Percentiles rank a stretch among this genome's conserved stretches.
phyloP scores from a whole-genome alignment of 768 basidiomycete species.

The Glaciozyma antarctica region DNA sequence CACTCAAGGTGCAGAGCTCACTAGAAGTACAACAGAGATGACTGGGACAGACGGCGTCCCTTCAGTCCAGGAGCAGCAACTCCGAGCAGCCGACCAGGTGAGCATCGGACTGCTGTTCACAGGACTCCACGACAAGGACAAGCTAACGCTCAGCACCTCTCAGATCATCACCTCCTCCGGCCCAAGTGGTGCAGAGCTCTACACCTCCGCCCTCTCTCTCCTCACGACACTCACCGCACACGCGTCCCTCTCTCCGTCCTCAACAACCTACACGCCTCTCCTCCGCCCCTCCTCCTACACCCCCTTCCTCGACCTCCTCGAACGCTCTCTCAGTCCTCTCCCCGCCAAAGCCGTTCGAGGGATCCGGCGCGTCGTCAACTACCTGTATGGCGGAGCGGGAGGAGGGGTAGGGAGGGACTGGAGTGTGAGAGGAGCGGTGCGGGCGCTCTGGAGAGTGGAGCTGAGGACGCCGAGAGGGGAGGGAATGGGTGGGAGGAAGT shows the following conservation, averaged over 20 bases:
- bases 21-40: neutral
- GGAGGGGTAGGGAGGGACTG: slow-evolving; percentile 4
- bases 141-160: neutral
- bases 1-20: neutral
- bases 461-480: neutral
- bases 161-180: neutral
- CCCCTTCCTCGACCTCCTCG: slow-evolving; percentile 19
- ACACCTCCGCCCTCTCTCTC: slow-evolving; percentile 9
- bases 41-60: no score
- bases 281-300: slow-evolving; percentile 6
- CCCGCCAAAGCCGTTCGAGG: neutral
- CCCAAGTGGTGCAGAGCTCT: neutral
- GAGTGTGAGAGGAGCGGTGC: slow-evolving; percentile 8
- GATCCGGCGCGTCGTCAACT: neutral
- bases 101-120: neutral
- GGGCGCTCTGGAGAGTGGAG: slow-evolving; percentile 4
- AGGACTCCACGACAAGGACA: neutral
- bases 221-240: slow-evolving; percentile 15
- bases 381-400: neutral
- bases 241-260: slow-evolving; percentile 2
- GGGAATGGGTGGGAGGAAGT: neutral
- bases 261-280: slow-evolving; percentile 11
- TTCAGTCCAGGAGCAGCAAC: neutral
- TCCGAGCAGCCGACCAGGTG: neutral
- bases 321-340: neutral